Percentiles rank a stretch among this genome's conserved stretches.
Conservation (phyloP, 2,329 filamentous ascomycete species). For the Phialocephala sp. region DNA sequence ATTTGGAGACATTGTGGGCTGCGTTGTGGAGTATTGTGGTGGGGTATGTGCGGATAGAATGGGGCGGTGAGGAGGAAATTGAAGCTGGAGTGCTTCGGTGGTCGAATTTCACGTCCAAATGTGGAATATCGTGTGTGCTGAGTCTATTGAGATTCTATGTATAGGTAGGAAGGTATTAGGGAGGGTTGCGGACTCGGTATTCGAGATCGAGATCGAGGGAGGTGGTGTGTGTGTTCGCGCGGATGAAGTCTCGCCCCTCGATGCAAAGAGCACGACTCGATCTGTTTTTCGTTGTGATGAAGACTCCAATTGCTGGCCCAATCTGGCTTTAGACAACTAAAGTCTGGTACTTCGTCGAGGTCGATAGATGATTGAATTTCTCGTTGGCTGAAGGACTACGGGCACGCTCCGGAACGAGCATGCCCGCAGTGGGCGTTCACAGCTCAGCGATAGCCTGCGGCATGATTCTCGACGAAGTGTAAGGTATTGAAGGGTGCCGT, state of each 20-base stretch:
- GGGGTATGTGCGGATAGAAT: constrained; percentile 16
- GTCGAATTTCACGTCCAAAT: constrained; percentile 10
- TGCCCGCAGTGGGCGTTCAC: constrained; percentile 87
- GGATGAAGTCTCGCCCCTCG: constrained; percentile 36
- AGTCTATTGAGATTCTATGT: constrained; percentile 23
- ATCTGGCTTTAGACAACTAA: constrained; percentile 44
- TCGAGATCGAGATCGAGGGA: constrained; percentile 21
- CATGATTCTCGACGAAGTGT: constrained; percentile 75
- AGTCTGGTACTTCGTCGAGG: constrained; percentile 71
- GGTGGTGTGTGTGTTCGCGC: constrained; percentile 27
- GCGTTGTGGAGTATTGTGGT: constrained; percentile 14
- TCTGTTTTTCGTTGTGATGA: constrained; percentile 41
- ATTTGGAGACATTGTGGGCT: constrained; percentile 51
- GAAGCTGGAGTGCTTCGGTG: constrained; percentile 12
- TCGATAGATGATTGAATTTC: constrained; percentile 67
- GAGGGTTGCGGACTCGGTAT: constrained; percentile 18
- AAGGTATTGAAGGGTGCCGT: constrained; percentile 32
- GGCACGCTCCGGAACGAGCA: constrained; percentile 57
- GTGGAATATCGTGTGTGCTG: background rate
- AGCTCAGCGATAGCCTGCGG: constrained; percentile 85
- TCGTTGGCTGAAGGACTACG: constrained; percentile 87
- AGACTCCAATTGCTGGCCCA: constrained; percentile 38
- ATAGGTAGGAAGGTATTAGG: constrained; percentile 21
- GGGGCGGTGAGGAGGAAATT: constrained; percentile 32
- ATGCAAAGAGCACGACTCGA: constrained; percentile 37